A percentile compares a stretch with the other conserved stretches of the same genome.
Evolutionary conservation across 805 yeast genomes (phyloP).

Genomic region (Ogataea glucozyma): DNA sequence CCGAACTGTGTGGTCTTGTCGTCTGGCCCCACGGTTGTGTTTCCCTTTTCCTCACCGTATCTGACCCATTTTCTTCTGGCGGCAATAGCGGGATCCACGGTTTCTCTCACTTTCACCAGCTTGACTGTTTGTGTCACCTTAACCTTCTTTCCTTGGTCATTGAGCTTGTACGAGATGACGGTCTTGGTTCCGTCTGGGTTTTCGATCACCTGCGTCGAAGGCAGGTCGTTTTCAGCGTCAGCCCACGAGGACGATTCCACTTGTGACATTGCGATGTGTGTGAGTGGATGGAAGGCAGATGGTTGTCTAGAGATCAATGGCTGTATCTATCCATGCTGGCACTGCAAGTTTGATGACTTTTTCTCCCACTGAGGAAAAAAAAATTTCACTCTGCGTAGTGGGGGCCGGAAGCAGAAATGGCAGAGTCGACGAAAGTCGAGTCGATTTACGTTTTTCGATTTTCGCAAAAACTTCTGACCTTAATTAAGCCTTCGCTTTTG

Average conservation of each 20-base stretch:
- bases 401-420: no score
- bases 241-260: constrained; percentile 53
- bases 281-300: not conserved
- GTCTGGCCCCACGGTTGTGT: constrained; percentile 81
- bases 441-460: no score
- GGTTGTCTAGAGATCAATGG: not conserved
- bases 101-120: constrained; percentile 74
- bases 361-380: no score
- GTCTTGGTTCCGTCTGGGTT: constrained; percentile 91
- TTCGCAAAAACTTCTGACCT: no score
- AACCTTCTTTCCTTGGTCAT: constrained; percentile 79
- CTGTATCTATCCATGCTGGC: not conserved
- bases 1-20: constrained; percentile 84
- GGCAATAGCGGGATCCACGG: constrained; percentile 85
- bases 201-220: constrained; percentile 70
- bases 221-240: constrained; percentile 65
- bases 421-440: no score
- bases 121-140: constrained; percentile 84
- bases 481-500: no score
- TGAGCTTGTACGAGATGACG: constrained; percentile 71
- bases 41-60: constrained; percentile 76
- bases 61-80: constrained; percentile 83
- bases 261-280: constrained; percentile 16
- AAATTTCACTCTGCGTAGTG: constrained; percentile 14
- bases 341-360: no score